Evolutionary conservation across 1,284 basidiomycete genomes (phyloP).

Genomic region (Pholiota adiposa): DNA sequence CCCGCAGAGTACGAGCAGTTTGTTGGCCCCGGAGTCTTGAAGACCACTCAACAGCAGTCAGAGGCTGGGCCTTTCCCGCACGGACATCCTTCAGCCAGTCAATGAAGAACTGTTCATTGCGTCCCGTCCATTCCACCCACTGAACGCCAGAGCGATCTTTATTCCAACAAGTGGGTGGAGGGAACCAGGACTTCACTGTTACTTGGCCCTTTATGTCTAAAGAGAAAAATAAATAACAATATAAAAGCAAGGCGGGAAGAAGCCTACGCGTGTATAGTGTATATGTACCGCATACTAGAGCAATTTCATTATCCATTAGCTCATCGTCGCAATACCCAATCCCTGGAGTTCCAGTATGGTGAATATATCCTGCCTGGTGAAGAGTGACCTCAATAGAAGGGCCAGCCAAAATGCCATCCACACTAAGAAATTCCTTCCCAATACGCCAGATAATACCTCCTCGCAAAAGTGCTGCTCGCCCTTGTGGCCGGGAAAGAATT

Average conservation of each 20-base stretch:
- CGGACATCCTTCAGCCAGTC: too few relatives aligned
- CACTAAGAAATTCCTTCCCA: background rate
- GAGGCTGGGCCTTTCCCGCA: too few relatives aligned
- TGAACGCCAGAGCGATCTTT: too few relatives aligned
- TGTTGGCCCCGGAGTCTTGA: too few relatives aligned
- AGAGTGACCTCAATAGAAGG: background rate
- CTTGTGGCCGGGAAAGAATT: background rate
- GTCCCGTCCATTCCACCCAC: too few relatives aligned
- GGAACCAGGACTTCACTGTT: background rate
- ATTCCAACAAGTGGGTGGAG: background rate
- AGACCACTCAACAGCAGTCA: too few relatives aligned
- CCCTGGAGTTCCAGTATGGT: background rate
- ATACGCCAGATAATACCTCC: background rate
- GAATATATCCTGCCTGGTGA: background rate
- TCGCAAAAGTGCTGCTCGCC: background rate
- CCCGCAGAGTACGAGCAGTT: too few relatives aligned
- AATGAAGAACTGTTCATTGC: too few relatives aligned
- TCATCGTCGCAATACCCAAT: background rate
- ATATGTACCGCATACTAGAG: background rate
- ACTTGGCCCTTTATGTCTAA: too few relatives aligned
- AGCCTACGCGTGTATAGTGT: background rate
- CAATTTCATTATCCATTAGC: background rate
- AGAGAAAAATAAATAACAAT: too few relatives aligned
- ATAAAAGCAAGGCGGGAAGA: background rate
- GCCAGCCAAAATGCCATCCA: background rate